These are phyloP conservation scores for Trichoderma hamatum DNA, from an alignment of 2,329 filamentous ascomycete species.

Conservation along the genomic window DNA sequence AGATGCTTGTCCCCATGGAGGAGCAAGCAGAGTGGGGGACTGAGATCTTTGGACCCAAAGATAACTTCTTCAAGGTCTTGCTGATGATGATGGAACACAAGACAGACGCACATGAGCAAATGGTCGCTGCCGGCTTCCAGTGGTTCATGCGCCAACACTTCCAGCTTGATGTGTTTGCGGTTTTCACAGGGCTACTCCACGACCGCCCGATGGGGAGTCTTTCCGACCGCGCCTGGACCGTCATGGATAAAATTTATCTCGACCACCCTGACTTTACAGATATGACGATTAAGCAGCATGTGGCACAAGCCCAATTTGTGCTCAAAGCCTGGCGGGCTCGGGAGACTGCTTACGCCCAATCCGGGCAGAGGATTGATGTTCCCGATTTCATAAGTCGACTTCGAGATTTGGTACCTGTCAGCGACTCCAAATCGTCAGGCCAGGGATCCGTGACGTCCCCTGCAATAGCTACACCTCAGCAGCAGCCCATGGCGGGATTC, in stretches of 20 bases:
- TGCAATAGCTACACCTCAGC: constrained; percentile 35
- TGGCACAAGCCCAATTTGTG: constrained; percentile 50
- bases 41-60: constrained; percentile 53
- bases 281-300: constrained; percentile 49
- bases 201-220: constrained; percentile 52
- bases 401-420: constrained; percentile 45
- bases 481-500: constrained; percentile 36
- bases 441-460: constrained; percentile 37
- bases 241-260: constrained; percentile 51
- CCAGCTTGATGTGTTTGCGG: constrained; percentile 59
- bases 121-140: constrained; percentile 52
- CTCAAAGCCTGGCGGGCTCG: constrained; percentile 58
- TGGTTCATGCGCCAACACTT: constrained; percentile 61
- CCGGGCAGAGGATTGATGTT: constrained; percentile 44
- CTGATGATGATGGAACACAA: constrained; percentile 54
- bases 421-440: constrained; percentile 42
- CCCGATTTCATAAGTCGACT: constrained; percentile 53
- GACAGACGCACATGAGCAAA: constrained; percentile 47
- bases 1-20: constrained; percentile 51
- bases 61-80: constrained; percentile 60
- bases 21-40: constrained; percentile 53
- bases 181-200: constrained; percentile 58
- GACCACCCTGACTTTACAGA: constrained; percentile 57
- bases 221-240: constrained; percentile 57
- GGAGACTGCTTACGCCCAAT: constrained; percentile 45